phyloP scores from a whole-genome alignment of 2,329 filamentous ascomycete species.

The Elsinoe australis region DNA sequence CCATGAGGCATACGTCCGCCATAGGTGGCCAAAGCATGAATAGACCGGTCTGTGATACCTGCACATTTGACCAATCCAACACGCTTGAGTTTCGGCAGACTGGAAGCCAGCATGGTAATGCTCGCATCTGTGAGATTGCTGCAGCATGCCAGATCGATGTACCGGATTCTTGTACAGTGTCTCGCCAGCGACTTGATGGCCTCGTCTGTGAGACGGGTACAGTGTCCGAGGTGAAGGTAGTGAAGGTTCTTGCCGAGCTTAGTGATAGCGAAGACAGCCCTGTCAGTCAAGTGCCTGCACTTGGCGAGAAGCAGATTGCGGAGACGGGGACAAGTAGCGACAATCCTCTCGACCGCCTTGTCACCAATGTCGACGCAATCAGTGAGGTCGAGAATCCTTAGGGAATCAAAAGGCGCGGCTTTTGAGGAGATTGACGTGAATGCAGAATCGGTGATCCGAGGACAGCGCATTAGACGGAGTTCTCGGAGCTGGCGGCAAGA shows the following conservation, averaged over 20 bases:
- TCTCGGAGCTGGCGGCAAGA: constrained; percentile 81
- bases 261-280: constrained; percentile 77
- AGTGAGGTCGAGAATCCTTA: constrained; percentile 89
- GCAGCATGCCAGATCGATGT: constrained; percentile 97
- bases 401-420: constrained; percentile 64
- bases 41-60: constrained; percentile 81
- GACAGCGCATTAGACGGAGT: constrained; percentile 77
- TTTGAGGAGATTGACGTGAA: constrained; percentile 69
- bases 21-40: constrained; percentile 66
- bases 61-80: constrained; percentile 94
- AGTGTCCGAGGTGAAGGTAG: constrained; percentile 93
- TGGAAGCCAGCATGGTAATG: constrained; percentile 68
- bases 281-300: constrained; percentile 86
- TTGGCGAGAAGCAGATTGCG: constrained; percentile 92
- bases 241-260: constrained; percentile 91
- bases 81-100: constrained; percentile 83
- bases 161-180: constrained; percentile 84
- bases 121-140: constrained; percentile 79
- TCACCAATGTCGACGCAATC: constrained; percentile 80
- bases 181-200: constrained; percentile 79
- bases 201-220: constrained; percentile 79
- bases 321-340: constrained; percentile 74
- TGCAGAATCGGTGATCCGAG: constrained; percentile 75
- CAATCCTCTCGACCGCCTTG: constrained; percentile 78
- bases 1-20: constrained; percentile 24